Conservation (phyloP, 768 basidiomycete genomes). For the Pulveroboletus ravenelii region DNA sequence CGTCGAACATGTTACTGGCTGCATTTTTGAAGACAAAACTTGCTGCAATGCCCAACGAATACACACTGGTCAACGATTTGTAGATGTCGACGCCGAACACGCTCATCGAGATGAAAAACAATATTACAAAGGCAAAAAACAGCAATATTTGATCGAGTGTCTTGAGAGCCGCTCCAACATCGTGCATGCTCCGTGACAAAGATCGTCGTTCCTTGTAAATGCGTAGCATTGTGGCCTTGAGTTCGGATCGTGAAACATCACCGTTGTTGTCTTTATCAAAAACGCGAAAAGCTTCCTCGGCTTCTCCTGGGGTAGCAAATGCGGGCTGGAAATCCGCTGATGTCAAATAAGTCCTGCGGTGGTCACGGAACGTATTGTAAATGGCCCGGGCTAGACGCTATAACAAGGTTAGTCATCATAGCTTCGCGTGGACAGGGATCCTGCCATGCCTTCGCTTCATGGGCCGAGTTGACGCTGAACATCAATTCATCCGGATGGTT, state of each 20-base stretch:
- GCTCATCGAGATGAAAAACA: constrained; percentile 71
- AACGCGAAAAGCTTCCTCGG: constrained; percentile 65
- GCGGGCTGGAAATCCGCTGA: constrained; percentile 70
- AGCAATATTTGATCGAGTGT: constrained; percentile 63
- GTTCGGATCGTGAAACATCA: constrained; percentile 70
- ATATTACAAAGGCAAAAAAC: constrained; percentile 54
- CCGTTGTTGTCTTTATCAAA: constrained; percentile 77
- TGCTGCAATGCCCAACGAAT: constrained; percentile 65
- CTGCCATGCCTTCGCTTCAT: constrained; percentile 59
- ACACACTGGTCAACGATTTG: constrained; percentile 66
- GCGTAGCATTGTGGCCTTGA: constrained; percentile 62
- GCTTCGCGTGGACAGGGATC: neutral
- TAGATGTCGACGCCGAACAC: constrained; percentile 66
- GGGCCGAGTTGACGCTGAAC: constrained; percentile 52
- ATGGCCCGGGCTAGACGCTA: constrained; percentile 66
- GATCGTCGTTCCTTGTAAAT: constrained; percentile 78
- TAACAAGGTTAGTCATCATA: neutral
- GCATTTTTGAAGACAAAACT: constrained; percentile 80
- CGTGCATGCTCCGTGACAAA: constrained; percentile 71
- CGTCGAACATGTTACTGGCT: constrained; percentile 69
- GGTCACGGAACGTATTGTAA: constrained; percentile 55
- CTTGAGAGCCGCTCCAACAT: constrained; percentile 62
- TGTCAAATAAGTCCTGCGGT: constrained; percentile 54
- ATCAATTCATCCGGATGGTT: constrained; percentile 39
- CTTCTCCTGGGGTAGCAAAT: constrained; percentile 51